Evolutionary conservation across 108 stramenopile species (phyloP), one percentile per base, ranked within the genome.

Genomic region (Chaetoceros muelleri): DNA sequence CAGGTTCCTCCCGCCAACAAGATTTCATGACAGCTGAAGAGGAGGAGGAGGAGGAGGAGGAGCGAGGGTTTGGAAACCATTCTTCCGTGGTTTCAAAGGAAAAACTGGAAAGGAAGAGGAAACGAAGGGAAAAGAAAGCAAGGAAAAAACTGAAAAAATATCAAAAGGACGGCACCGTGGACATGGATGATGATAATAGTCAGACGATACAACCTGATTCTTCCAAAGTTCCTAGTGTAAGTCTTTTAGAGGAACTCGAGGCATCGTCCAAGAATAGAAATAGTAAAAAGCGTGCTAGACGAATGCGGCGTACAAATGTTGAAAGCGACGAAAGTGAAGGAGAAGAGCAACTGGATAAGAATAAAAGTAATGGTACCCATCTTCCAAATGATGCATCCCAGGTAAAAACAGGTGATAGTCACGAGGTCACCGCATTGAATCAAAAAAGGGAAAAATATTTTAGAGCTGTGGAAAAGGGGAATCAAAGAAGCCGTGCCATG

Each of bases 11-110:
- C 17, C 34, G 13, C 13, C 34, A 40, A 40, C 13, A 5, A 10
- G 93, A 95, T 58, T 95, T 82, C 61, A 77, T 95, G 74, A 75
- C 93, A 1, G 45, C 72, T 17, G 89, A 91, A 25, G 81, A 92
- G 25, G 76, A 82, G 31, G 73, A 76, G 28, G 34, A 40, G 34
- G 20, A 54, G 44, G 46, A 57, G 49, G 65, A 62, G 54, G 76
- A 51, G 68, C 77, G 66, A 57, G 69, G n/a, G 3, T 30, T 67
- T 24, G 70, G 64, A 53, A 72, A 70, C 51, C 68, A 67, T 25
- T 49, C 53, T 17, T n/a, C n/a, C n/a, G n/a, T n/a, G n/a, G n/a
- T n/a, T n/a, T 66, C 47, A 49, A 70, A 45, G 51, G 46, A 24
- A 64, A 73, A 46, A 49, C 61, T 29, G 79, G 74, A 60, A 80